A percentile compares a stretch with the other conserved stretches of the same genome.
Conservation (phyloP, 164 flowering plant genomes). For the Piper longum region DNA sequence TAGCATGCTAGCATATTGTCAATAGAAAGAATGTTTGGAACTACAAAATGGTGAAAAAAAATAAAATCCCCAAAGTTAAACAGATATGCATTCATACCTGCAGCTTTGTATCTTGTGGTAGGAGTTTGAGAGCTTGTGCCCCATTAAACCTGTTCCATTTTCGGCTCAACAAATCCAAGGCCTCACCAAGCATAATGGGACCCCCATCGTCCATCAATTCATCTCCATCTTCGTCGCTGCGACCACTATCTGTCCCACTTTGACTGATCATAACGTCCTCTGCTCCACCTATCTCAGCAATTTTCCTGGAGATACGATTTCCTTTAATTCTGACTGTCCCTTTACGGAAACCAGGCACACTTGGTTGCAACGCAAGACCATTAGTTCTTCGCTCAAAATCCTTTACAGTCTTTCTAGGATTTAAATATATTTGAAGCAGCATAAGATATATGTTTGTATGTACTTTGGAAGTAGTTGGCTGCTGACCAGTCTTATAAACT, state of each 20-base stretch:
- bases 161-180: slow-evolving; percentile 64
- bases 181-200: slow-evolving; percentile 84
- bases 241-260: slow-evolving; percentile 75
- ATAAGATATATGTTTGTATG: slow-evolving; percentile 70
- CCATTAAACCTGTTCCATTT: slow-evolving; percentile 96
- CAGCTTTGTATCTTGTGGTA: slow-evolving; percentile 82
- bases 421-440: slow-evolving; percentile 90
- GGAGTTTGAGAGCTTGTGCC: slow-evolving; percentile 85
- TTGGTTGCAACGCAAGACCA: slow-evolving; percentile 40
- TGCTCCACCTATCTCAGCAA: slow-evolving; percentile 90
- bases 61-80: no score
- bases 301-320: slow-evolving; percentile 51
- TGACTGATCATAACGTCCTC: slow-evolving; percentile 46
- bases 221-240: slow-evolving; percentile 84
- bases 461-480: slow-evolving; percentile 37
- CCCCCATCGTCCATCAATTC: slow-evolving; percentile 59
- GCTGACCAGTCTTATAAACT: slow-evolving; percentile 47
- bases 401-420: slow-evolving; percentile 70
- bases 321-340: slow-evolving; percentile 34
- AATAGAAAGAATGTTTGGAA: not conserved
- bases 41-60: no score
- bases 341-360: slow-evolving; percentile 26
- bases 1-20: not conserved
- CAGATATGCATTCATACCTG: slow-evolving; percentile 44
- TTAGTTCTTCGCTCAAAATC: slow-evolving; percentile 62